Evolutionary conservation across 495 filamentous ascomycete species (phyloP).

Genomic region (Aspergillus incahuasiensis): DNA sequence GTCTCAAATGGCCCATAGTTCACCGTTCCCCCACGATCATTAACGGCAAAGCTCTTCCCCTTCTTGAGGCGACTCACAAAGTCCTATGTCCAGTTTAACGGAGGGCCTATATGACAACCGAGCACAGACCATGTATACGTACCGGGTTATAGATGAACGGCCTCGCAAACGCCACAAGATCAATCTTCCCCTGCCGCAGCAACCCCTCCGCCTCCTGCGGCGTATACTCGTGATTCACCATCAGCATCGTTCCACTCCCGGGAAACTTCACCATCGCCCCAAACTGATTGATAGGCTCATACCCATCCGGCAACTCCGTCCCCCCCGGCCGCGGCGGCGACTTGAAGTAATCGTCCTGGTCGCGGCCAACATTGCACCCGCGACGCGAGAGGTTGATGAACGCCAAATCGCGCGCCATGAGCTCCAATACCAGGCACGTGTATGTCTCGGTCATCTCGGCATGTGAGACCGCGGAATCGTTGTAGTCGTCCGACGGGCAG

Average conservation of each 20-base stretch:
- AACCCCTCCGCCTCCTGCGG: slow-evolving; percentile 42
- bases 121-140: too few relatives aligned
- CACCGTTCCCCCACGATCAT: slow-evolving; percentile 10
- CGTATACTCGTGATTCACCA: slow-evolving; percentile 49
- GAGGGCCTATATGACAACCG: too few relatives aligned
- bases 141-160: too few relatives aligned
- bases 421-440: slow-evolving; percentile 27
- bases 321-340: slow-evolving; percentile 3
- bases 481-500: slow-evolving; percentile 51
- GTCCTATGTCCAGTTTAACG: slow-evolving; percentile 19
- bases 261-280: slow-evolving; percentile 39
- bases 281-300: slow-evolving; percentile 40
- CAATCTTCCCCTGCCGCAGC: slow-evolving; percentile 39
- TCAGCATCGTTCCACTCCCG: slow-evolving; percentile 36
- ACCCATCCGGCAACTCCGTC: slow-evolving; percentile 21
- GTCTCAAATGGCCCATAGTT: slow-evolving; percentile 15
- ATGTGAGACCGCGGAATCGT: slow-evolving; percentile 50
- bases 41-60: slow-evolving; percentile 7
- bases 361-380: slow-evolving; percentile 6
- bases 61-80: slow-evolving; percentile 10
- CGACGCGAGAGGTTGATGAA: too few relatives aligned
- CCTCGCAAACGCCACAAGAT: slow-evolving; percentile 47
- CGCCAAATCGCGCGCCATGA: too few relatives aligned
- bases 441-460: slow-evolving; percentile 53
- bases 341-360: slow-evolving; percentile 9